Evolutionary conservation across 352 stramenopile genomes (phyloP), one percentile per base, ranked within the genome.

Genomic region (Phytopythium sindhum): DNA sequence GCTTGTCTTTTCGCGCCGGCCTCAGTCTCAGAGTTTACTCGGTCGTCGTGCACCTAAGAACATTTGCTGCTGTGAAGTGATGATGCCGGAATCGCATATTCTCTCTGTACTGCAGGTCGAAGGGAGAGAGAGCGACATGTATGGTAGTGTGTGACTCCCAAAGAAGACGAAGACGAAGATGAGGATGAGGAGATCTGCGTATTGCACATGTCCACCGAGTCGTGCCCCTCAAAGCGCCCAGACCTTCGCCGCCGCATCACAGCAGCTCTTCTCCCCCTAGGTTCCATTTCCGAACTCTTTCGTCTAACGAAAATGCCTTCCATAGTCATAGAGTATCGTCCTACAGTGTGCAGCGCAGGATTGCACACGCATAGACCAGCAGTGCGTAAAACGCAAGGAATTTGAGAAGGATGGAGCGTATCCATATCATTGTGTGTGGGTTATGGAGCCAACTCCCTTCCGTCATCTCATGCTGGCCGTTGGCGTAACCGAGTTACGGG

Each of bases 41-140:
- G 12, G 39, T 1, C 39, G 39, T 5, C 2, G 4, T n/a, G 17
- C 21, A n/a, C n/a, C 6, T 6, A 23, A 45, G 33, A 39, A 39
- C 33, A 10, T 39, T 39, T 39, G 33, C 7, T 39, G n/a, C n/a
- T n/a, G n/a, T n/a, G 1, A 39, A 39, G 33, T 39, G 33, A 39
- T 10, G 33, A 39, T 39, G 33, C 33, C 10, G 33, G 33, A 6
- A 39, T 39, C 33, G 33, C 33, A 39, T n/a, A n/a, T 39, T 39
- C 33, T 39, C 10, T 45, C 35, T 14, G 12, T 45, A 2, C 21
- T 50, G 42, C 42, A 53, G 47, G 4, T 35, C 11, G 10, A 55
- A n/a, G 23, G 48, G 48, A 35, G 48, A 55, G 48, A 55, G 48
- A 23, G 48, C 5, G 45, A 26, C 45, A 52, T 52, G 45, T 15